Evolutionary conservation across 2,329 filamentous ascomycete genomes (phyloP).

Genomic region (Nannizziopsis arthrosporioides): DNA sequence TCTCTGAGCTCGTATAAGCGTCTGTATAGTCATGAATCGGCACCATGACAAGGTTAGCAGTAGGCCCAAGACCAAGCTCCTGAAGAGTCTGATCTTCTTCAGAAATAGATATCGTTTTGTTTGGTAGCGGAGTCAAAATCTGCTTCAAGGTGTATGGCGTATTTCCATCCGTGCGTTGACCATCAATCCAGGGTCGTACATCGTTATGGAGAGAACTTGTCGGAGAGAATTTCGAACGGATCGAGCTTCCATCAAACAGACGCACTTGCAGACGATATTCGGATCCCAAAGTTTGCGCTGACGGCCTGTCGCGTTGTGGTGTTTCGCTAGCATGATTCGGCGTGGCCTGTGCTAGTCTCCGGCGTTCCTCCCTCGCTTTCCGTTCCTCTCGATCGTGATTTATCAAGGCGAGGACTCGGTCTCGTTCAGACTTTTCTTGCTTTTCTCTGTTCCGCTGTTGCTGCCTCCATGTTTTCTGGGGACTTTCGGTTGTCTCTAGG

Average conservation of each 20-base stretch:
- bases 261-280: constrained; percentile 61
- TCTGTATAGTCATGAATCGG: constrained; percentile 53
- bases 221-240: constrained; percentile 60
- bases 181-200: constrained; percentile 68
- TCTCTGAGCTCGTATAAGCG: constrained; percentile 40
- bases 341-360: constrained; percentile 28
- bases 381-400: constrained; percentile 64
- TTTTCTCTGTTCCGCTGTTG: constrained; percentile 50
- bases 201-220: constrained; percentile 50
- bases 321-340: constrained; percentile 1
- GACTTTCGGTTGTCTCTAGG: constrained; percentile 26
- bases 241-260: constrained; percentile 69
- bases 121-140: constrained; percentile 66
- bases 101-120: constrained; percentile 57
- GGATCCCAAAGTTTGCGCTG: constrained; percentile 13
- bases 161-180: constrained; percentile 44
- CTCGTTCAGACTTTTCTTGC: constrained; percentile 56
- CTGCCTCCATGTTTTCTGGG: constrained; percentile 41
- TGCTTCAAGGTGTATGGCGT: constrained; percentile 73
- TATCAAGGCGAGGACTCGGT: constrained; percentile 61
- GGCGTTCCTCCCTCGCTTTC: constrained; percentile 43
- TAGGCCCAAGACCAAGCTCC: constrained; percentile 63
- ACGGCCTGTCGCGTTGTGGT: constrained; percentile 8
- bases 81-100: constrained; percentile 61
- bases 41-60: constrained; percentile 69